Evolutionary conservation across 163 green algal genomes (phyloP).

Genomic region (Dunaliella salina): DNA sequence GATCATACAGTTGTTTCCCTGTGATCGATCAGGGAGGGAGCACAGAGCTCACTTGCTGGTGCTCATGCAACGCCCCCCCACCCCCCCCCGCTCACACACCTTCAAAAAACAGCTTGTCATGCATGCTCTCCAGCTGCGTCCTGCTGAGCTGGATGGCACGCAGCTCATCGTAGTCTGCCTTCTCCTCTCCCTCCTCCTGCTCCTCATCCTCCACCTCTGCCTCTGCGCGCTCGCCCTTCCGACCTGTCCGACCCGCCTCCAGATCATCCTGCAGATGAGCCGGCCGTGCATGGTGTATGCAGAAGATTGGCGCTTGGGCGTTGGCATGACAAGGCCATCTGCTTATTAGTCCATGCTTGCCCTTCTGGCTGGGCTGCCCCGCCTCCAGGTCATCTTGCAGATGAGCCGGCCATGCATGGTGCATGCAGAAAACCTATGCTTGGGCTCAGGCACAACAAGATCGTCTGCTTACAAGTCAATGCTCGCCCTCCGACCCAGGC

Average conservation of each 20-base stretch:
- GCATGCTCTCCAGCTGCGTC: constrained; percentile 35
- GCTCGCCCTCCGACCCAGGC: too few species aligned
- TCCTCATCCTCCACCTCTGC: constrained; percentile 9
- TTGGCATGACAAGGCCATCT: too few species aligned
- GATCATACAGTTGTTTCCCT: too few species aligned
- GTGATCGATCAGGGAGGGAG: too few species aligned
- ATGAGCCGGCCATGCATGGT: too few species aligned
- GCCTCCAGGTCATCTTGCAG: not conserved
- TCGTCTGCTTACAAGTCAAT: not conserved
- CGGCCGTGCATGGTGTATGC: too few species aligned
- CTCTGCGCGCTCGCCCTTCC: not conserved
- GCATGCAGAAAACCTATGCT: too few species aligned
- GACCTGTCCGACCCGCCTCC: not conserved
- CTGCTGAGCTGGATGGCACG: constrained; percentile 24
- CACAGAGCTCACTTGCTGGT: too few species aligned
- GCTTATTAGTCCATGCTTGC: too few species aligned
- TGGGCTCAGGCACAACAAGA: too few species aligned
- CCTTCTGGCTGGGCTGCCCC: not conserved
- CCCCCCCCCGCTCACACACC: constrained; percentile 4
- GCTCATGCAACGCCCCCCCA: too few species aligned
- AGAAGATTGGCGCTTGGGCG: too few species aligned
- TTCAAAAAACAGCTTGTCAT: constrained; percentile 38
- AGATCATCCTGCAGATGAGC: not conserved
- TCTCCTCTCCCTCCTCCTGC: constrained; percentile 27
- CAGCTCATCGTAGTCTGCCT: constrained; percentile 32